Base-by-base conservation (phyloP, 169 alveolate genomes). In the Cryptosporidium tyzzeri region DNA sequence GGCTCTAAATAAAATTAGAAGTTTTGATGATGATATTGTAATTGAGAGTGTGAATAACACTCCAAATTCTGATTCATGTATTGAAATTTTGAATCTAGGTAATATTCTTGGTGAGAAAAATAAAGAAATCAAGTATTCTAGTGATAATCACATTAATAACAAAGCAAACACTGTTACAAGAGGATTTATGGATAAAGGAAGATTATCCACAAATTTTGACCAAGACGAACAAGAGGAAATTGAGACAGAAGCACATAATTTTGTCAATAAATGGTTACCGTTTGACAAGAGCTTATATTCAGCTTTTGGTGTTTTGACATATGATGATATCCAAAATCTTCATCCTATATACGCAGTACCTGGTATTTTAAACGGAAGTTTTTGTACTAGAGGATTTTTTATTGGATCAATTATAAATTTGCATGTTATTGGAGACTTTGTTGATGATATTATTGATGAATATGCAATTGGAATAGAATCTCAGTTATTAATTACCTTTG, bases 291-390 rank as follows among this genome's bases (percentile, higher is more conserved):
- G 65, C 35, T 65, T 80, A 29, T 26, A 16, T 21, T 62, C 73
- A 21, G 45, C 29, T 21, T 65, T 80, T 16, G 75, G 89, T 5
- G 75, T 80, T 31, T 44, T 62, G 41, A 80, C 89, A 29, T 35
- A 14, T n/a, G 33, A 80, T n/a, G 37, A 80, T 3, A 67, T 62
- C 35, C 45, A 26, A 29, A 80, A 41, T 80, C 29, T 80, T 14
- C 89, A 80, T 21, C 89, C 89, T 33, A 53, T 80, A 21, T 80
- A 80, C 33, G 89, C 80, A 23, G 75, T 80, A 26, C 89, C 89
- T 18, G 89, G 89, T 37, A 41, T 80, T 35, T 80, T 80, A 23
- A 39, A 68, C 3, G 73, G 68, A 12, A 23, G 14, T 26, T 62
- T 41, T 48, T 80, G 89, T 16, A 80, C 89, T 23, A 80, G 89